Conservation (phyloP, 495 filamentous ascomycete species). For the Penicillium bovifimosum region DNA sequence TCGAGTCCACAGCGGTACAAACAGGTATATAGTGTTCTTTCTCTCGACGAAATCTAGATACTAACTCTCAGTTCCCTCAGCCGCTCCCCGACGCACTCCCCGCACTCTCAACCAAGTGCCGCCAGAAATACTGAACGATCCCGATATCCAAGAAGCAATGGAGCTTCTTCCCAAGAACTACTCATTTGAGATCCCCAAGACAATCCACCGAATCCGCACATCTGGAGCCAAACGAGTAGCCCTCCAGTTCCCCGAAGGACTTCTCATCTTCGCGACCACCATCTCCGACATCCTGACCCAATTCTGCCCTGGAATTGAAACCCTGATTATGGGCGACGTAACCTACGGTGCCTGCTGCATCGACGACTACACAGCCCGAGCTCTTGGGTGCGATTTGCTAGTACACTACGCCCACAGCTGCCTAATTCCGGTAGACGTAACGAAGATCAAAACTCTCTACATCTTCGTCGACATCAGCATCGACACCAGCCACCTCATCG, state of each 20-base stretch:
- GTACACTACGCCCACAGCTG: conserved; percentile 98
- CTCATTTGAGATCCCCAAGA: conserved; percentile 97
- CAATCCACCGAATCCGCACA: conserved; percentile 86
- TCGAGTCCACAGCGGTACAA: conserved; percentile 53
- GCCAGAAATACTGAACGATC: conserved; percentile 75
- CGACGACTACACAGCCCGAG: conserved; percentile 94
- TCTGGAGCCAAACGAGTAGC: conserved; percentile 73
- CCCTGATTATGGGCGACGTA: conserved; percentile 97
- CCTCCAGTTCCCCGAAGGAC: conserved; percentile 92
- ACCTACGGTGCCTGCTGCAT: conserved; percentile 99
- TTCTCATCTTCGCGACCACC: conserved; percentile 93
- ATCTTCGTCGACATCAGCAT: conserved; percentile 98
- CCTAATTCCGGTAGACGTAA: conserved; percentile 91
- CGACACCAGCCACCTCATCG: conserved; percentile 78
- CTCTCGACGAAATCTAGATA: too few relatives aligned
- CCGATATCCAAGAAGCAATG: conserved; percentile 85
- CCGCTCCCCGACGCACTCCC: conserved; percentile 59
- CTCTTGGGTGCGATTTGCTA: conserved; percentile 88
- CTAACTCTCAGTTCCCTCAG: conserved; percentile 24
- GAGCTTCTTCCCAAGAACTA: conserved; percentile 86
- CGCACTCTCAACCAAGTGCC: conserved; percentile 87
- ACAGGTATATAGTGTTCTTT: conserved; percentile 24
- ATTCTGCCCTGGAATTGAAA: conserved; percentile 87
- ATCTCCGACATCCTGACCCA: conserved; percentile 94
- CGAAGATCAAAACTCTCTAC: conserved; percentile 91